A percentile compares a stretch with the other conserved stretches of the same genome.
phyloP scores from a whole-genome alignment of 345 rosid genomes.

The Turritis glabra region DNA sequence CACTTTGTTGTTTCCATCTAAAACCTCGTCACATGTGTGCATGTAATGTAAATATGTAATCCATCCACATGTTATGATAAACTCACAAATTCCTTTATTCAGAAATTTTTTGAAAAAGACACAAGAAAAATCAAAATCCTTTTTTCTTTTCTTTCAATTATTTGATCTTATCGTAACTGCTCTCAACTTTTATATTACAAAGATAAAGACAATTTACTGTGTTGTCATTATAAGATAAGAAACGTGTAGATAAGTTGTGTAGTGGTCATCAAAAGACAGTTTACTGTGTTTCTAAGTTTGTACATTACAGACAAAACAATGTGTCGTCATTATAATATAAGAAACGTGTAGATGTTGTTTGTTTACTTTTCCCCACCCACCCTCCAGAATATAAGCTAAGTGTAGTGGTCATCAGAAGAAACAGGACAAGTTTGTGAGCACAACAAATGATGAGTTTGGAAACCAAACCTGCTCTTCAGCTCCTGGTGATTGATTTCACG shows the following conservation, averaged over 20 bases:
- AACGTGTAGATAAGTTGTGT: too few species aligned
- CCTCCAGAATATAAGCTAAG: background rate
- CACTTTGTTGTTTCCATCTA: too few species aligned
- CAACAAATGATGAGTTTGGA: constrained; percentile 6
- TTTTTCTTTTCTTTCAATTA: background rate
- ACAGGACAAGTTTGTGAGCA: background rate
- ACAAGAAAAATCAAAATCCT: background rate
- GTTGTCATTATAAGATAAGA: too few species aligned
- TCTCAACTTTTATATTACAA: background rate
- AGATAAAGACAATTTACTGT: background rate
- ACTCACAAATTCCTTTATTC: background rate
- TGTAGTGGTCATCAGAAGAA: background rate
- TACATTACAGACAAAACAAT: background rate
- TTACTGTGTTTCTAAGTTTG: background rate
- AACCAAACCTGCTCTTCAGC: background rate
- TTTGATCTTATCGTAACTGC: background rate
- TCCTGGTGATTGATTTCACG: constrained; percentile 1
- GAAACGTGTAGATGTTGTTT: background rate
- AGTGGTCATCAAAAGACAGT: too few species aligned
- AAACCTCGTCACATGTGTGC: too few species aligned
- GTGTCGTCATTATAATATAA: background rate
- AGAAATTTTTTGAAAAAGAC: background rate
- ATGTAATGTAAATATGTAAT: too few species aligned
- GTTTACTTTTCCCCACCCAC: background rate
- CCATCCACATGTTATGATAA: background rate